phyloP scores from a whole-genome alignment of 208 protist species.

The Vickermania ingenoplastis region DNA sequence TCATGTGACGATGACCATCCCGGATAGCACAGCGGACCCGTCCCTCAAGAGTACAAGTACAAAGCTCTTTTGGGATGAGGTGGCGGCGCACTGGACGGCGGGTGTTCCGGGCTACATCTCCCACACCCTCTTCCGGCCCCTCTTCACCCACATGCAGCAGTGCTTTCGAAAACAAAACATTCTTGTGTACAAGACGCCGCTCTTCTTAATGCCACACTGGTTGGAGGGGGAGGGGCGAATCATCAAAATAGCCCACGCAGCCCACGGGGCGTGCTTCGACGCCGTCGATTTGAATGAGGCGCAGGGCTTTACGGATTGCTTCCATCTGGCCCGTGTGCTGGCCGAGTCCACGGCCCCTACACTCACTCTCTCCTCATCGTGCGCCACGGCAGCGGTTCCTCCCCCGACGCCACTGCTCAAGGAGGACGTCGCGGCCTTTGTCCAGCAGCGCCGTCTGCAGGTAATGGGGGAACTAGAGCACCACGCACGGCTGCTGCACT shows the following conservation, averaged over 20 bases:
- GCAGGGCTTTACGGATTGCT: conserved; percentile 89
- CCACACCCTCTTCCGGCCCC: conserved; percentile 87
- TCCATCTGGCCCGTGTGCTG: conserved; percentile 69
- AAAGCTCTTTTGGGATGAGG: conserved; percentile 89
- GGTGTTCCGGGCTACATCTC: conserved; percentile 84
- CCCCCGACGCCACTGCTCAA: not conserved
- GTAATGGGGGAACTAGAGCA: conserved; percentile 87
- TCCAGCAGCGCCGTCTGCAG: conserved; percentile 74
- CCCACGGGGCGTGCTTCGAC: conserved; percentile 80
- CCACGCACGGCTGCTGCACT: conserved; percentile 64
- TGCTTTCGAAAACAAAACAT: conserved; percentile 71
- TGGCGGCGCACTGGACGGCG: conserved; percentile 81
- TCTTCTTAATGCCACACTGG: conserved; percentile 88
- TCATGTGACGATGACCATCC: conserved; percentile 84
- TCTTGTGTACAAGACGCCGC: conserved; percentile 73
- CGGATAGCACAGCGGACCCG: conserved; percentile 67
- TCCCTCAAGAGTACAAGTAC: conserved; percentile 75
- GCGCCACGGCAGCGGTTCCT: not conserved
- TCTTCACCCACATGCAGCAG: conserved; percentile 89
- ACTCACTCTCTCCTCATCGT: not conserved
- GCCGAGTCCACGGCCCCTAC: conserved; percentile 17
- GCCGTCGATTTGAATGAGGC: conserved; percentile 83
- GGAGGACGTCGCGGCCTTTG: conserved; percentile 60
- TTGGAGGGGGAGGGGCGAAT: conserved; percentile 75
- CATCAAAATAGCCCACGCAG: conserved; percentile 81